Base-by-base conservation (phyloP, 2,329 filamentous ascomycete species). In the Neurospora sp. region DNA sequence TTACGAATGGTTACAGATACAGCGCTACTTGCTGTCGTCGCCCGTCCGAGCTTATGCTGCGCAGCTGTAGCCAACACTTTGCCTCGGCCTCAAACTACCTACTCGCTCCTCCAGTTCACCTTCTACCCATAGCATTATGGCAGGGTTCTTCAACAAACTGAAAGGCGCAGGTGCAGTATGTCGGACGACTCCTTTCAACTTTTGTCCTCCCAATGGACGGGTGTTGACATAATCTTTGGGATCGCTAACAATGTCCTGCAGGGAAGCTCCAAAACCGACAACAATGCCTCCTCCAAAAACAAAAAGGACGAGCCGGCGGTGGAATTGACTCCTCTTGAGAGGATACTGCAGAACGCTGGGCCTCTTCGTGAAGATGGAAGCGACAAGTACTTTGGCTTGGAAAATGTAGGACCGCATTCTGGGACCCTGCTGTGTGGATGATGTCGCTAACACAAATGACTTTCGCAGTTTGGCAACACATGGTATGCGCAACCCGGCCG, bases 321-420 rank as follows among this genome's bases (percentile, higher is more conserved):
- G n/a, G 88, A 90, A 76, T 75, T 85, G 69, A 90, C 88, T 1
- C 88, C 89, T 3, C 75, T 90, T 70, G 86, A 90, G 76, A 90
- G 93, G 84, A 91, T 96, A 85, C 85, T 99, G 39, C 87, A 89
- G 76, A 91, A 93, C 80, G 89, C 92, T 71, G 94, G 93, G 3
- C 89, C 94, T 2, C 82, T 96, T 74, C 89, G 93, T 77, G 84
- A 87, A 75, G 94, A 98, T 81, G 96, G 96, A 69, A 97, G 92
- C 79, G 96, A 98, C 83, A 97, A 97, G 83, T 99, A 97, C 83
- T 98, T 96, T 82, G 96, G 96, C 17, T 91, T 98, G 79, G 96
- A 99, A 82, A 99, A 99, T 82, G 95, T 98, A 85, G 82, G 92
- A 84, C 19, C 73, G 72, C 69, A 72, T 66, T 17, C 67, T 70